Evolutionary conservation across 2,329 filamentous ascomycete genomes (phyloP), one percentile per base, ranked within the genome.

Genomic region (Tolypocladium paradoxum): DNA sequence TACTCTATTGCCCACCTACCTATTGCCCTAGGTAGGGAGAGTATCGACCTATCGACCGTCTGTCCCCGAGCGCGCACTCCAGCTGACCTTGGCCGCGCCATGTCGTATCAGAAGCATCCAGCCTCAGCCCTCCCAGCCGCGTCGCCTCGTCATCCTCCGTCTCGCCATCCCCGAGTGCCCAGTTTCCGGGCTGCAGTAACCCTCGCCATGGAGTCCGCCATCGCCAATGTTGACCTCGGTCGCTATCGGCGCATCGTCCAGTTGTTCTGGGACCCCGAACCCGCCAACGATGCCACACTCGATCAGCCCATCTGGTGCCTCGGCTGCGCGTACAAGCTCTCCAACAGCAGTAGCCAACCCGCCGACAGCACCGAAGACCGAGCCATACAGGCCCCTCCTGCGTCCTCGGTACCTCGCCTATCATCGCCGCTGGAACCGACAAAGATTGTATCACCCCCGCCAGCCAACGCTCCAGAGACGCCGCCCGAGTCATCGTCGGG

Each of bases 251-350:
- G 87, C 58, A 83, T 96, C 61, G 85, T 96, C 55, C 88, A 92
- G 71, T 90, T 88, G 73, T 85, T 97, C 64, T 96, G 90, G 86
- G 91, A 96, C 62, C 90, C 90, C 0, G 84, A 91, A 58, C 91
- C 90, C 6, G 82, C 80, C 57, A 96, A 96, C 71, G 84, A 95
- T 65, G 76, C 83, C 54, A 68, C 73, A 54, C 76, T 79, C 37
- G 77, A 84, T 57, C 76, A 81, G 35, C 82, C 88, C 14, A 88
- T 95, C 57, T 97, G 92, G 91, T 95, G 90, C 64, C 76, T 97
- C 7, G 80, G 80, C 35, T 69, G 70, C 53, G 73, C 71, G 34
- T 83, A 83, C 61, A 73, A 68, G 29, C 69, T 81, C 35, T 59
- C 63, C 18, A 48, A 53, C 50, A 62, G 57, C 20, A 43, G 49